A percentile compares a stretch with the other conserved stretches of the same genome.
Conservation (phyloP, 306 rosid species). For the Crotalaria pallida region DNA sequence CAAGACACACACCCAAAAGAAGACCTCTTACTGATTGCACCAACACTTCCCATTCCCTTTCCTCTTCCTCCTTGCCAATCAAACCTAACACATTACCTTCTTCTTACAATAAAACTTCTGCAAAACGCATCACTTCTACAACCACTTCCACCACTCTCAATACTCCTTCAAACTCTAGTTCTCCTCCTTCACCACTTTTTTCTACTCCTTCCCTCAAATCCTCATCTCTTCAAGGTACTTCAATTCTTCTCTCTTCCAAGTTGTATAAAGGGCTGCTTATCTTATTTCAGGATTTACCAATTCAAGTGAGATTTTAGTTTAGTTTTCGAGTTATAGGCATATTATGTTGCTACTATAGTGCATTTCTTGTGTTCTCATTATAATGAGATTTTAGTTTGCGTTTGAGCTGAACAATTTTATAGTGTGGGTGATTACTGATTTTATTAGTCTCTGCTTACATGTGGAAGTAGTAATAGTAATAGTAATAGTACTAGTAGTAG, state of each 20-base stretch:
- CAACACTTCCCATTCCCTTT: constrained; percentile 35
- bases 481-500: no score
- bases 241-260: background rate
- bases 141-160: background rate
- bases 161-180: constrained; percentile 22
- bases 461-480: no score
- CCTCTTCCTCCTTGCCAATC: constrained; percentile 12
- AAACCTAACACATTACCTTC: constrained; percentile 20
- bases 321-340: background rate
- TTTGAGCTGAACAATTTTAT: background rate
- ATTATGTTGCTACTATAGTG: background rate
- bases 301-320: background rate
- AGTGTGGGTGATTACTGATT: background rate
- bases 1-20: constrained; percentile 27
- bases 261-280: background rate
- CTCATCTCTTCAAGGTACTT: constrained; percentile 23
- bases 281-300: background rate
- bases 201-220: constrained; percentile 22
- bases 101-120: background rate
- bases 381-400: background rate
- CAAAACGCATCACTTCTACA: background rate
- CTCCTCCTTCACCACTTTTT: background rate
- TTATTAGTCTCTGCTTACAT: no score
- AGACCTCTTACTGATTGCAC: constrained; percentile 63
- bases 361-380: background rate